Percentiles rank a stretch among this genome's conserved stretches.
Evolutionary conservation across 768 basidiomycete genomes (phyloP).

Genomic region (Naematelia encephala): DNA sequence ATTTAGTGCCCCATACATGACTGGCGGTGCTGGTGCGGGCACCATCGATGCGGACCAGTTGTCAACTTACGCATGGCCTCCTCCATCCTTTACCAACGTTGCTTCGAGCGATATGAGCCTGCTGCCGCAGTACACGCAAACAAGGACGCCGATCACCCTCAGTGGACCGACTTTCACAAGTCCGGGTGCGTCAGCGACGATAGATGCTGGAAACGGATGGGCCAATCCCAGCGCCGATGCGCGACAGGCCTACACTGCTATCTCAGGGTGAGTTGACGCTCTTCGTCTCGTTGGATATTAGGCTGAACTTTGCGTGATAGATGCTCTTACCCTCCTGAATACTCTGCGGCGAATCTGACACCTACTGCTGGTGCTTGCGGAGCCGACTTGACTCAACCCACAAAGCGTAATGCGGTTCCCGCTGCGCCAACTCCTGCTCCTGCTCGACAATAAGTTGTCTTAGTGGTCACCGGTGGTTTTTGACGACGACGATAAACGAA

Average conservation of each 20-base stretch:
- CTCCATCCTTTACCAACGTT: slow-evolving; percentile 56
- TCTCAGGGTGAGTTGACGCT: slow-evolving; percentile 26
- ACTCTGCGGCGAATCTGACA: slow-evolving; percentile 34
- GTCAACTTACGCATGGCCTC: slow-evolving; percentile 59
- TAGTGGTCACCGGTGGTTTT: too few species aligned
- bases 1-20: slow-evolving; percentile 40
- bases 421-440: background rate
- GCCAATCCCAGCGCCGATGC: slow-evolving; percentile 27
- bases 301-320: slow-evolving; percentile 8
- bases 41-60: slow-evolving; percentile 54
- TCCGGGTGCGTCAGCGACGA: slow-evolving; percentile 51
- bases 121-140: slow-evolving; percentile 66
- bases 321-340: slow-evolving; percentile 44
- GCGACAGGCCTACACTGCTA: slow-evolving; percentile 26
- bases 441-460: background rate
- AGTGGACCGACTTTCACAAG: slow-evolving; percentile 59
- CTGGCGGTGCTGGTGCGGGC: slow-evolving; percentile 47
- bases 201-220: slow-evolving; percentile 61
- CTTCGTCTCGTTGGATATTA: background rate
- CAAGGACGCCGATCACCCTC: slow-evolving; percentile 60
- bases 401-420: background rate
- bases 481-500: background rate
- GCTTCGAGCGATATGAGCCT: slow-evolving; percentile 52
- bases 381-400: slow-evolving; percentile 27
- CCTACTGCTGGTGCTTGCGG: slow-evolving; percentile 43